These are phyloP conservation scores for Thelonectria blattea DNA, from an alignment of 2,329 filamentous ascomycete genomes.

Conservation along the genomic window DNA sequence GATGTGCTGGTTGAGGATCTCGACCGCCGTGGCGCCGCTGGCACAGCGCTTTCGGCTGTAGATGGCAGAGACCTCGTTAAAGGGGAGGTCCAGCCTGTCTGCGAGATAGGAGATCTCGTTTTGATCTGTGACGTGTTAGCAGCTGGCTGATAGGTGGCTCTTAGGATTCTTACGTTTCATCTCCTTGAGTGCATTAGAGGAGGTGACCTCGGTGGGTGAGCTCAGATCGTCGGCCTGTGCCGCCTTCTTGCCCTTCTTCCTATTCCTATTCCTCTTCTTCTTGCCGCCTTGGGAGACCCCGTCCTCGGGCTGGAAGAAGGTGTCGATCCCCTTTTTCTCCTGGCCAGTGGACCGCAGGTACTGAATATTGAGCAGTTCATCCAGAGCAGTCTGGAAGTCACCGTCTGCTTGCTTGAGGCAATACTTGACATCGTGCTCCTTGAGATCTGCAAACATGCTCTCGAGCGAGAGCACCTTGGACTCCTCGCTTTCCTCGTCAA, in stretches of 20 bases:
- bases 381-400: slow-evolving; percentile 73
- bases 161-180: slow-evolving; percentile 39
- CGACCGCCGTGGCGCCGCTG: slow-evolving; percentile 47
- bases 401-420: slow-evolving; percentile 71
- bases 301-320: slow-evolving; percentile 67
- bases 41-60: slow-evolving; percentile 49
- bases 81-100: slow-evolving; percentile 50
- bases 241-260: slow-evolving; percentile 40
- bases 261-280: slow-evolving; percentile 49
- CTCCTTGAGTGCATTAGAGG: slow-evolving; percentile 33
- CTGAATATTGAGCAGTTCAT: slow-evolving; percentile 79
- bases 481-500: slow-evolving; percentile 55
- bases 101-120: slow-evolving; percentile 53
- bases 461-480: slow-evolving; percentile 69
- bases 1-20: slow-evolving; percentile 52
- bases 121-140: slow-evolving; percentile 34
- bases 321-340: slow-evolving; percentile 78
- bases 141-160: background rate
- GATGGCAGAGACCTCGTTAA: slow-evolving; percentile 48
- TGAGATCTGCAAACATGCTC: slow-evolving; percentile 75
- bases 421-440: slow-evolving; percentile 67
- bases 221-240: slow-evolving; percentile 5
- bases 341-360: slow-evolving; percentile 74
- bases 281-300: slow-evolving; percentile 41
- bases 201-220: slow-evolving; percentile 20